These are phyloP conservation scores for Solanum neorickii DNA, from an alignment of 257 asterid species.

Conservation along the genomic window DNA sequence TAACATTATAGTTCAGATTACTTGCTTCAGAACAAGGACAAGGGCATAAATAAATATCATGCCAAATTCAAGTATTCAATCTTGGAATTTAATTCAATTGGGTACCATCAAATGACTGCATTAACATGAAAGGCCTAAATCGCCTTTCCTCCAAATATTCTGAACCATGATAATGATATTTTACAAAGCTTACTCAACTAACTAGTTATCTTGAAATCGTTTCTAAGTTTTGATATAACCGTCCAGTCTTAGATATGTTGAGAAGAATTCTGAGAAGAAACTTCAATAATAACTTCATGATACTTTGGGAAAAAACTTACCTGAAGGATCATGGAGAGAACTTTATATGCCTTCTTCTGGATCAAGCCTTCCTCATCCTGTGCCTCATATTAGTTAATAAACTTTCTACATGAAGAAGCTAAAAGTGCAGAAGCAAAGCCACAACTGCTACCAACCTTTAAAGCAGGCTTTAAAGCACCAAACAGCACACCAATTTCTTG, in stretches of 20 bases:
- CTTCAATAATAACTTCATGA: neutral
- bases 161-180: neutral
- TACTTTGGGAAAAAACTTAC: slow-evolving; percentile 18
- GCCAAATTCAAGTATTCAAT: neutral
- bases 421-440: neutral
- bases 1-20: neutral
- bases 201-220: neutral
- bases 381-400: neutral
- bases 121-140: neutral
- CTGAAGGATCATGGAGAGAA: slow-evolving; percentile 58
- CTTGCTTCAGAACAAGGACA: neutral
- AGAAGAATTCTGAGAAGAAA: too few relatives aligned
- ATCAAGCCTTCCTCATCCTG: slow-evolving; percentile 76
- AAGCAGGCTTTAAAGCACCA: slow-evolving; percentile 39
- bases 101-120: neutral
- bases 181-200: neutral
- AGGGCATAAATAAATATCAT: neutral
- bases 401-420: neutral
- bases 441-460: slow-evolving; percentile 37
- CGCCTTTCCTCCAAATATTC: neutral
- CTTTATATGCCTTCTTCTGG: slow-evolving; percentile 91
- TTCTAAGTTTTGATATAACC: neutral
- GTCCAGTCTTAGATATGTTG: neutral
- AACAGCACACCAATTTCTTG: slow-evolving; percentile 56
- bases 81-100: neutral